A percentile compares a stretch with the other conserved stretches of the same genome.
Evolutionary conservation across 116 monocot species (phyloP).

Genomic region (Trichopus zeylanicus): DNA sequence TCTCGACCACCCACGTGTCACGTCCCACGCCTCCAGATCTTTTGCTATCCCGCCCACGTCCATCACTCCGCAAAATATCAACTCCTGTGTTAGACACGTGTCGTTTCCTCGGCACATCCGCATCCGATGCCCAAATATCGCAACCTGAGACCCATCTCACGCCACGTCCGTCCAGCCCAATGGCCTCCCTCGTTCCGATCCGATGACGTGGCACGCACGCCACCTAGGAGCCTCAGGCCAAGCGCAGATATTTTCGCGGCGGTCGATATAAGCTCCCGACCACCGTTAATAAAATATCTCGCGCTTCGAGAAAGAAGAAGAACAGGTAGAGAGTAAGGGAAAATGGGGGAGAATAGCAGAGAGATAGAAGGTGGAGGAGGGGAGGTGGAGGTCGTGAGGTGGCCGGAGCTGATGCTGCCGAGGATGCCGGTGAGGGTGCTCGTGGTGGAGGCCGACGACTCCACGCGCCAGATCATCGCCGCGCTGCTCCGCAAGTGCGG

Average conservation of each 20-base stretch:
- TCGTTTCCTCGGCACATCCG: no score
- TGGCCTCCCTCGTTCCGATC: neutral
- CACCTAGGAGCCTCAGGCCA: neutral
- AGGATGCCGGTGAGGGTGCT: constrained; percentile 68
- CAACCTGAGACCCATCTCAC: neutral
- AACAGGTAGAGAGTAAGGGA: neutral
- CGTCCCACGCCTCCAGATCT: no score
- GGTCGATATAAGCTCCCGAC: neutral
- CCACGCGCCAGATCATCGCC: constrained; percentile 78
- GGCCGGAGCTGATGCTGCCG: constrained; percentile 86
- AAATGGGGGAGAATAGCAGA: constrained; percentile 6
- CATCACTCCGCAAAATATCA: no score
- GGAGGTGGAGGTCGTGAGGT: constrained; percentile 14
- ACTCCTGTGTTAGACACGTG: no score
- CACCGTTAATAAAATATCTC: no score
- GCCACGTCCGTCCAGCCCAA: constrained; percentile 5
- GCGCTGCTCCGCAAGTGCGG: constrained; percentile 91
- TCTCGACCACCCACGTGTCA: no score
- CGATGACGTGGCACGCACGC: constrained; percentile 22
- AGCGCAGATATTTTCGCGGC: neutral
- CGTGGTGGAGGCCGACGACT: constrained; percentile 95
- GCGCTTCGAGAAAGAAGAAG: constrained; percentile 10
- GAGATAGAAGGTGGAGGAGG: constrained; percentile 9
- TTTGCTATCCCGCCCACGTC: no score
- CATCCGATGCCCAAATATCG: no score